These are phyloP conservation scores for Tricholoma sp. DNA, from an alignment of 768 basidiomycete genomes.

Conservation along the genomic window DNA sequence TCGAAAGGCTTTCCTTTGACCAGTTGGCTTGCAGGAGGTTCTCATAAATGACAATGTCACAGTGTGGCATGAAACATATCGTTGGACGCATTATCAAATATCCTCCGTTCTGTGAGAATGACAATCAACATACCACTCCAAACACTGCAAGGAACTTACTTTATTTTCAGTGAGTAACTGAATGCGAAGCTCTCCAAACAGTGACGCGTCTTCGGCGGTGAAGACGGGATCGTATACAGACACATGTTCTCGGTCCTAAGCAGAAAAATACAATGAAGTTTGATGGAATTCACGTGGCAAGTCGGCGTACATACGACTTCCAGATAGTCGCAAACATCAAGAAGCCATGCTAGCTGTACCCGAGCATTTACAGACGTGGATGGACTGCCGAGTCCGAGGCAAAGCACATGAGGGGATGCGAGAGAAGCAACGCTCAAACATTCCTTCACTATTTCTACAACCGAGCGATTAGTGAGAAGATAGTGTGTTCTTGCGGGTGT, in stretches of 20 bases:
- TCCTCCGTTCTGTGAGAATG: conserved; percentile 24
- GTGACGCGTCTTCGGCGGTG: conserved; percentile 49
- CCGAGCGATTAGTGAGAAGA: conserved; percentile 11
- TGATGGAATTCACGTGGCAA: conserved; percentile 9
- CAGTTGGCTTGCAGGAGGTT: conserved; percentile 58
- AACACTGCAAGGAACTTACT: conserved; percentile 33
- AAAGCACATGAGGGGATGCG: conserved; percentile 40
- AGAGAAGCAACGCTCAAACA: conserved; percentile 23
- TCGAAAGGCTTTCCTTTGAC: conserved; percentile 38
- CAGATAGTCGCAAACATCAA: conserved; percentile 46
- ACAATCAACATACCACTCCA: conserved; percentile 2
- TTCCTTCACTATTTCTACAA: conserved; percentile 31
- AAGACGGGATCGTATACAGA: conserved; percentile 73
- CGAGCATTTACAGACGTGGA: conserved; percentile 53
- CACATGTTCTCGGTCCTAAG: conserved; percentile 43
- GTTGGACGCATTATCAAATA: conserved; percentile 41
- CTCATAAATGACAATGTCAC: conserved; percentile 69
- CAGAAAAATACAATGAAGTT: conserved; percentile 10
- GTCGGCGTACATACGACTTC: conserved; percentile 48
- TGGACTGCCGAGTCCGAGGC: conserved; percentile 76
- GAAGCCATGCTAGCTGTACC: conserved; percentile 64
- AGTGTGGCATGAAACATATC: conserved; percentile 76
- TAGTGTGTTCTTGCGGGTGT: conserved; percentile 2
- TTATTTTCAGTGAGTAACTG: conserved; percentile 37
- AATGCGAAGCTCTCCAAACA: conserved; percentile 43